A percentile compares a stretch with the other conserved stretches of the same genome.
Conservation (phyloP, 169 alveolate species). For the Besnoitia besnoiti region DNA sequence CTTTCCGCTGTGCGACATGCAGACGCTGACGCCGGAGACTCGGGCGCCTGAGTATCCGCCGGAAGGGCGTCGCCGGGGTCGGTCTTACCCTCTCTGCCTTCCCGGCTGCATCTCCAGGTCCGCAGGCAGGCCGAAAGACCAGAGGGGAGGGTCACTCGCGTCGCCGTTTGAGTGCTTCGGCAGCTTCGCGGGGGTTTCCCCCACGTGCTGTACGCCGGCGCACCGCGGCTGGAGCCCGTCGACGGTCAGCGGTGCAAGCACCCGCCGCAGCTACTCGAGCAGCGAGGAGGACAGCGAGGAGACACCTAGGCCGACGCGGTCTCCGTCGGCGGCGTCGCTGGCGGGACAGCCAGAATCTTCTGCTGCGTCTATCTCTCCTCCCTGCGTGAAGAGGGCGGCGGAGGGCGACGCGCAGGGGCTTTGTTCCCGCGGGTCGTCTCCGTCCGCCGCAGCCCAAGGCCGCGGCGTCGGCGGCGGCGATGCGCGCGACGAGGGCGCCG, state of each 20-base stretch:
- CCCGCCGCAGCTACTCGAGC: neutral
- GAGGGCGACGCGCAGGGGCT: neutral
- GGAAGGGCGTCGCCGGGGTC: neutral
- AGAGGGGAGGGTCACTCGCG: neutral
- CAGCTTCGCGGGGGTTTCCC: neutral
- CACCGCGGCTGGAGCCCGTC: neutral
- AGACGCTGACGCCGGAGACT: neutral
- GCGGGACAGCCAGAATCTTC: neutral
- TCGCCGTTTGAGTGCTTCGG: neutral
- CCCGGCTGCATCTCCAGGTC: slow-evolving; percentile 13
- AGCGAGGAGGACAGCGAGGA: neutral
- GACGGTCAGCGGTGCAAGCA: neutral
- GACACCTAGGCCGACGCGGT: neutral
- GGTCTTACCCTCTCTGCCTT: neutral
- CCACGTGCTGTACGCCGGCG: neutral
- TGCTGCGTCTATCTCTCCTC: neutral
- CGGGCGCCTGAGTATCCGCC: neutral
- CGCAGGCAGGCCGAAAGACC: neutral
- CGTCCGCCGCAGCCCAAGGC: neutral
- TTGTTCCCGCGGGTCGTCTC: neutral
- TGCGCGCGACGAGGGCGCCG: too few species aligned
- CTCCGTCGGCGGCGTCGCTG: neutral
- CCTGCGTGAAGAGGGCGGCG: neutral
- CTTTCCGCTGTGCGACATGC: neutral
- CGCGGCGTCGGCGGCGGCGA: too few species aligned